Base-by-base conservation (phyloP, 2,329 filamentous ascomycete genomes). In the Penicillium sp. region DNA sequence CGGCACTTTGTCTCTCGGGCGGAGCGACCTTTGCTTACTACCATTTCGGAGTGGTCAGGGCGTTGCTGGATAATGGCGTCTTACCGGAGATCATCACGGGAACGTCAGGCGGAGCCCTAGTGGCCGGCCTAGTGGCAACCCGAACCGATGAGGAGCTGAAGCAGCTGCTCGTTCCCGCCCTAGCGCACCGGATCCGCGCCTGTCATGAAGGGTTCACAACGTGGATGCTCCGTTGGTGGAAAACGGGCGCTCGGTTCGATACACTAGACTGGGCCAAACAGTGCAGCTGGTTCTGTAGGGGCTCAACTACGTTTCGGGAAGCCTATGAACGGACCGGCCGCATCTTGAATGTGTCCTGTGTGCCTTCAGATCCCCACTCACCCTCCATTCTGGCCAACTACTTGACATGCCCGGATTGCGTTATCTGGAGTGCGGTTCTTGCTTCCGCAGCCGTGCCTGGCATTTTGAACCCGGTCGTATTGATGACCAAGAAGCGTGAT, bases 21-120 rank as follows among this genome's bases (percentile, higher is more conserved):
- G 94, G 94, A 0, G 94, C 92, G 3, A 89, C 89, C 0, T 96
- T 99, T 72, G 91, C 94, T 5, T 97, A 96, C 69, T 97, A 97
- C 69, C 94, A 99, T 69, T 90, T 96, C 58, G 94, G 94, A 10
- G 89, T 99, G 9, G 83, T 94, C 44, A 92, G 90, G 69, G 92
- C 92, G 8, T 79, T 97, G 4, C 78, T 97, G 5, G 94, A 97
- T 63, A 89, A 90, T 11, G 83, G 88, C 52, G 79, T 95, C 1
- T 76, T 99, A 0, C 94, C 94, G 0, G 88, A 95, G 57, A 92
- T 99, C 61, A 96, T 99, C 58, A 96, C 94, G 0, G 94, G 94
- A 10, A 99, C 94, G 2, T 96, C 92, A 55, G 94, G 94, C 5
- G 94, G 94, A 46, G 94, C 94, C 11, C 77, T 99, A 7, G 86